These are phyloP conservation scores for Testicularia cyperi DNA, from an alignment of 1,284 basidiomycete species.

Conservation along the genomic window DNA sequence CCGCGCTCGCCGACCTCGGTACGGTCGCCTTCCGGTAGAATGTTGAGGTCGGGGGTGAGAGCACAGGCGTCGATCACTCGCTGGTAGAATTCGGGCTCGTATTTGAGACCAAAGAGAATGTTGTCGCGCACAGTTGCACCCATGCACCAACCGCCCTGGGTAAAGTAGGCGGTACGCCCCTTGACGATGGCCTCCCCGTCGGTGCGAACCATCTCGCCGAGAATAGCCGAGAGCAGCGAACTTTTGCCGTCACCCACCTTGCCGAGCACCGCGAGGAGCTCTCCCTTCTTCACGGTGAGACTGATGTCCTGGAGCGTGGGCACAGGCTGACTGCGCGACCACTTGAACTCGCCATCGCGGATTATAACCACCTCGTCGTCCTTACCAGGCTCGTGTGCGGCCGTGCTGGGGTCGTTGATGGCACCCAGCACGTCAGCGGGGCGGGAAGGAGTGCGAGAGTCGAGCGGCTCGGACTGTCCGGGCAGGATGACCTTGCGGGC, in stretches of 20 bases:
- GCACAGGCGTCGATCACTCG: slow-evolving; percentile 47
- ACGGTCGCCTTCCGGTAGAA: slow-evolving; percentile 73
- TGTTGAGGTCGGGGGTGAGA: slow-evolving; percentile 67
- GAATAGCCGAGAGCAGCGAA: slow-evolving; percentile 48
- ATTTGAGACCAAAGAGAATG: slow-evolving; percentile 62
- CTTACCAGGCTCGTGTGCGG: slow-evolving; percentile 11
- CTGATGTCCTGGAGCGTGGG: slow-evolving; percentile 44
- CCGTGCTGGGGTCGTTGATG: slow-evolving; percentile 8
- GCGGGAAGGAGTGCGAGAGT: slow-evolving; percentile 15
- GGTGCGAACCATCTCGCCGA: slow-evolving; percentile 54
- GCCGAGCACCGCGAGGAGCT: slow-evolving; percentile 54
- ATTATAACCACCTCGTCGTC: slow-evolving; percentile 25
- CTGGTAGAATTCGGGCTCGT: slow-evolving; percentile 65
- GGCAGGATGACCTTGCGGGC: slow-evolving; percentile 31
- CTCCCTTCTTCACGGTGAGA: slow-evolving; percentile 38
- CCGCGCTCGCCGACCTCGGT: slow-evolving; percentile 68
- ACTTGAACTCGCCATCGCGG: slow-evolving; percentile 63
- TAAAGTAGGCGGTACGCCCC: slow-evolving; percentile 70
- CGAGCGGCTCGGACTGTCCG: slow-evolving; percentile 9
- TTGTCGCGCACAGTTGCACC: slow-evolving; percentile 71
- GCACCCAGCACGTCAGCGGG: slow-evolving; percentile 21
- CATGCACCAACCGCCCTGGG: slow-evolving; percentile 88
- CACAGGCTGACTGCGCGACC: slow-evolving; percentile 65
- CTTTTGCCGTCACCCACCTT: slow-evolving; percentile 58
- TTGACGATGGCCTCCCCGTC: slow-evolving; percentile 50